These are phyloP conservation scores for Colletotrichum endophyticum DNA, from an alignment of 2,329 filamentous ascomycete species.

Conservation along the genomic window DNA sequence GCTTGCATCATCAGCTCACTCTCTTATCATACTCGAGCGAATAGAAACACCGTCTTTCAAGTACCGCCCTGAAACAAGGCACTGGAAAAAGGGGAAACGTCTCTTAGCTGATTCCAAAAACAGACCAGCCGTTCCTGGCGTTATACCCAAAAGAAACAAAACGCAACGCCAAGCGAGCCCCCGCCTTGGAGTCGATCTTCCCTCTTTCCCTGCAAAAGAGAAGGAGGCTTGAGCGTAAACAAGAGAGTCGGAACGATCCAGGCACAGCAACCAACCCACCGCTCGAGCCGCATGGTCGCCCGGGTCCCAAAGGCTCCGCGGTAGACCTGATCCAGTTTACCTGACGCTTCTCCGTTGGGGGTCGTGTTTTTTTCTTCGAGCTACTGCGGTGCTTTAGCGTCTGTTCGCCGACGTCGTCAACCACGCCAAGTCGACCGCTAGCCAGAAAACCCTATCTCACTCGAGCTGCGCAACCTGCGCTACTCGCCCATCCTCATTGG, in stretches of 20 bases:
- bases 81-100: neutral
- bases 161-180: neutral
- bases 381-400: neutral
- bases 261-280: neutral
- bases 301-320: neutral
- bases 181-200: neutral
- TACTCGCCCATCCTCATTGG: neutral
- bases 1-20: neutral
- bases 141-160: neutral
- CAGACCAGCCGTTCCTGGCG: neutral
- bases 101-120: neutral
- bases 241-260: neutral
- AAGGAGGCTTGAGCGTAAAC: neutral
- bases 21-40: neutral
- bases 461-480: neutral
- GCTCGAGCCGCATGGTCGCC: constrained; percentile 14
- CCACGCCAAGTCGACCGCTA: constrained; percentile 2
- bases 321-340: neutral
- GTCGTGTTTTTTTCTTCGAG: neutral
- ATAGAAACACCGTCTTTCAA: neutral
- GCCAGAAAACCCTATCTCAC: neutral
- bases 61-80: constrained; percentile 5
- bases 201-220: neutral
- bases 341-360: neutral
- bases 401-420: constrained; percentile 13